phyloP scores from a whole-genome alignment of 2,329 filamentous ascomycete species.

The Zarea fungicola region DNA sequence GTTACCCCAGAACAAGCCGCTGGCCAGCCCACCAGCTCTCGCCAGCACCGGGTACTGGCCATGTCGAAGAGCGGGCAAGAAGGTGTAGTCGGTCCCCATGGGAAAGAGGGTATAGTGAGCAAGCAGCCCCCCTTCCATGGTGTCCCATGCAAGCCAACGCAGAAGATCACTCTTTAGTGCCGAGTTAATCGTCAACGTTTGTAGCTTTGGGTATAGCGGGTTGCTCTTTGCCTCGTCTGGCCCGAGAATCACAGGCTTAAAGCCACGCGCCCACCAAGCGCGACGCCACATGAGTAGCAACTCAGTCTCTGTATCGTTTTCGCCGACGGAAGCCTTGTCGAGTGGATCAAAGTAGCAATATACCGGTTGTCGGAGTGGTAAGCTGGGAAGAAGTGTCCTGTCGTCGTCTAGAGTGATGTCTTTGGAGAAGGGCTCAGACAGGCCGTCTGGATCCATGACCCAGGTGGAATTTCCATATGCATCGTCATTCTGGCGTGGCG shows the following conservation, averaged over 20 bases:
- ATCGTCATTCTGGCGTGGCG: constrained; percentile 70
- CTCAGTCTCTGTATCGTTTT: constrained; percentile 68
- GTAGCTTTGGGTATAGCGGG: constrained; percentile 67
- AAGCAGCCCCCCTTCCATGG: constrained; percentile 80
- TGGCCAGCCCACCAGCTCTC: constrained; percentile 65
- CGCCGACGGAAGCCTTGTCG: constrained; percentile 54
- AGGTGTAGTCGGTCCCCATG: constrained; percentile 70
- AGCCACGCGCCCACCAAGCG: constrained; percentile 94
- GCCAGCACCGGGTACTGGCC: constrained; percentile 71
- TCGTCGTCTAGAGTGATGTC: constrained; percentile 75
- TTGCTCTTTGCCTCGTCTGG: constrained; percentile 78
- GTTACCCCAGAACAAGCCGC: constrained; percentile 67
- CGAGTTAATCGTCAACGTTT: constrained; percentile 55
- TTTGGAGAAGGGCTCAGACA: constrained; percentile 77
- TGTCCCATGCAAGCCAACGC: constrained; percentile 88
- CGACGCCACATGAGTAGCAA: constrained; percentile 82
- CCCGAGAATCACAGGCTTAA: constrained; percentile 76
- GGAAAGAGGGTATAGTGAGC: constrained; percentile 76
- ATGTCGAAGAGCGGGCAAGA: constrained; percentile 67
- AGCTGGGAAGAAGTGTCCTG: constrained; percentile 74
- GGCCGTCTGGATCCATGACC: constrained; percentile 88
- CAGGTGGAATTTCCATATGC: constrained; percentile 74
- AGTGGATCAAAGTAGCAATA: constrained; percentile 88
- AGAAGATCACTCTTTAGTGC: constrained; percentile 65
- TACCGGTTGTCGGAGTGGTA: constrained; percentile 64